phyloP scores from a whole-genome alignment of 345 rosid species.

The Lumnitzera racemosa region DNA sequence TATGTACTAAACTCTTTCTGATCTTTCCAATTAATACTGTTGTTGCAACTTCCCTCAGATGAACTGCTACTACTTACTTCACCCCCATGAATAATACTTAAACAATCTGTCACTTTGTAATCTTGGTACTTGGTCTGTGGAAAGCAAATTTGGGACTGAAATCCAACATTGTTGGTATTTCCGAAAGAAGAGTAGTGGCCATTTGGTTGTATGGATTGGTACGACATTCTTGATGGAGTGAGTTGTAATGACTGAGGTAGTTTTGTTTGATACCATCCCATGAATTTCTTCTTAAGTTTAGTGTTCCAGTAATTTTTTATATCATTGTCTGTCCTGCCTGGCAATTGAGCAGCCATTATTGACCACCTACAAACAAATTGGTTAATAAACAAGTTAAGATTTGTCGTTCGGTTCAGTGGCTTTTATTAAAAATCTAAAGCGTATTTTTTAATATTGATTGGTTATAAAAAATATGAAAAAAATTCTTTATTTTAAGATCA shows the following conservation, averaged over 20 bases:
- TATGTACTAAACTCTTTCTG: constrained; percentile 4
- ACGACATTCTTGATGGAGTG: not conserved
- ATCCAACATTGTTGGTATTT: constrained; percentile 7
- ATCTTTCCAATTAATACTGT: constrained; percentile 23
- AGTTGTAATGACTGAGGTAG: constrained; percentile 15
- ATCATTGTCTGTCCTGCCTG: constrained; percentile 83
- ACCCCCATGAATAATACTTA: constrained; percentile 15
- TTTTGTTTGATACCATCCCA: constrained; percentile 16
- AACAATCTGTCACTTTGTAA: constrained; percentile 16
- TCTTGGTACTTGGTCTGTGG: constrained; percentile 21
- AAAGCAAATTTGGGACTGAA: constrained; percentile 11
- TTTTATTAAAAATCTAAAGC: too few relatives aligned
- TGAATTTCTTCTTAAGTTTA: constrained; percentile 73
- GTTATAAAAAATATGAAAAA: too few relatives aligned
- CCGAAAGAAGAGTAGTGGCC: constrained; percentile 10
- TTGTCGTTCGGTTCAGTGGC: too few relatives aligned
- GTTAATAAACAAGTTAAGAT: not conserved
- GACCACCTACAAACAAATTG: constrained; percentile 47
- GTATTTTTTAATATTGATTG: too few relatives aligned
- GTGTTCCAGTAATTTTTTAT: constrained; percentile 88
- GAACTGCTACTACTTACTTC: constrained; percentile 43
- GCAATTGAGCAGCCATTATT: constrained; percentile 68
- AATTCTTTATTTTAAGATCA: too few relatives aligned
- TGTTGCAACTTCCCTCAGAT: constrained; percentile 52
- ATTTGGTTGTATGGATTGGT: constrained; percentile 15